These are phyloP conservation scores for Cyclanthera cordifolia DNA, from an alignment of 306 rosid species.

Conservation along the genomic window DNA sequence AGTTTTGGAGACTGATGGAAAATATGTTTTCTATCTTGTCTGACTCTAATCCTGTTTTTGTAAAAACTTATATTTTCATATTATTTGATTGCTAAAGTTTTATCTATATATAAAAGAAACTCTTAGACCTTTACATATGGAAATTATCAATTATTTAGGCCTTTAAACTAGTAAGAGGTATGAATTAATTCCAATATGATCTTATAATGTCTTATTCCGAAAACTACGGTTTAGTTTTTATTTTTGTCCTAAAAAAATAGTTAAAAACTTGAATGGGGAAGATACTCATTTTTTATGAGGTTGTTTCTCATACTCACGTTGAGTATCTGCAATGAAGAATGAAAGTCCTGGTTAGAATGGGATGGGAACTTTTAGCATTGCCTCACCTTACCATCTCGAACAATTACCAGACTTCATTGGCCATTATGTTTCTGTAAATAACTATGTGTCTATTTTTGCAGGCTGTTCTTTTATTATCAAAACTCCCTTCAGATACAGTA, in stretches of 20 bases:
- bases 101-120: background rate
- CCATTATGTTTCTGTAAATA: background rate
- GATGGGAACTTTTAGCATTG: too few relatives aligned
- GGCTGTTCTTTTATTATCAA: constrained; percentile 52
- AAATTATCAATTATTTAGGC: background rate
- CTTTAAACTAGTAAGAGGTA: background rate
- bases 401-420: background rate
- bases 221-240: background rate
- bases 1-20: background rate
- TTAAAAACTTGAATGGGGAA: too few relatives aligned
- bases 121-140: background rate
- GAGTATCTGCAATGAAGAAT: too few relatives aligned
- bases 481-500: constrained; percentile 40
- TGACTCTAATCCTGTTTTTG: background rate
- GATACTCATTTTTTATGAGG: too few relatives aligned
- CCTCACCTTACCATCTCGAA: constrained; percentile 6
- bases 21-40: background rate
- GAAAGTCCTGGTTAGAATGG: too few relatives aligned
- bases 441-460: constrained; percentile 24
- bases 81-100: background rate
- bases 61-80: background rate
- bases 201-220: background rate
- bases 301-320: too few relatives aligned
- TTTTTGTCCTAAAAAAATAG: background rate
- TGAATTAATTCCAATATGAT: background rate